Percentiles rank a stretch among this genome's conserved stretches.
Evolutionary conservation across 805 yeast species (phyloP).

Genomic region (Lipomyces starkeyi): DNA sequence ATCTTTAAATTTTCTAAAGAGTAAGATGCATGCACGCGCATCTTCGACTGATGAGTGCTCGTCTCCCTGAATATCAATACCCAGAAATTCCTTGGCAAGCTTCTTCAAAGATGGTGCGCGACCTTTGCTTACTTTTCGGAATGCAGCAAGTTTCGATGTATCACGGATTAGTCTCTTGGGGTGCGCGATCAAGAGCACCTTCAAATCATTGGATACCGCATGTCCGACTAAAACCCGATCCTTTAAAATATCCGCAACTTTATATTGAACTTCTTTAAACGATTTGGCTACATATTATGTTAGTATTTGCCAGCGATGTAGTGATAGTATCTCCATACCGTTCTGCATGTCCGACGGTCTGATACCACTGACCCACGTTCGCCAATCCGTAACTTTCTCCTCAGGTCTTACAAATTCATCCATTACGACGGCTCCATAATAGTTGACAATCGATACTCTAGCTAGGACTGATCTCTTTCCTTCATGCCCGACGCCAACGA

Average conservation of each 20-base stretch:
- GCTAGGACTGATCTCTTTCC: slow-evolving; percentile 75
- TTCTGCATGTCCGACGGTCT: slow-evolving; percentile 68
- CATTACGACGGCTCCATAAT: slow-evolving; percentile 69
- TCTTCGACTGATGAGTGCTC: slow-evolving; percentile 90
- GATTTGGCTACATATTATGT: slow-evolving; percentile 55
- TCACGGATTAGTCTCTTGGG: slow-evolving; percentile 71
- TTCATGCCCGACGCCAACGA: slow-evolving; percentile 85
- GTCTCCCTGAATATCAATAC: slow-evolving; percentile 69
- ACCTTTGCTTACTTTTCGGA: slow-evolving; percentile 59
- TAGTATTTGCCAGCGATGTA: background rate
- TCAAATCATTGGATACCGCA: slow-evolving; percentile 79
- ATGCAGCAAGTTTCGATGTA: slow-evolving; percentile 59
- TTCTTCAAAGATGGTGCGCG: slow-evolving; percentile 76
- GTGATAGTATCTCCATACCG: slow-evolving; percentile 17
- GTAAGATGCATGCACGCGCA: slow-evolving; percentile 83
- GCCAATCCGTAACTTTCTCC: slow-evolving; percentile 83
- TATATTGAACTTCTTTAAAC: slow-evolving; percentile 68
- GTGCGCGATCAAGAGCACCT: slow-evolving; percentile 68
- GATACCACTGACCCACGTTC: slow-evolving; percentile 92
- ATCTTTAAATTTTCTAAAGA: slow-evolving; percentile 66
- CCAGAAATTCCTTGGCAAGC: slow-evolving; percentile 61
- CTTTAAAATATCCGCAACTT: slow-evolving; percentile 58
- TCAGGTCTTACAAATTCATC: slow-evolving; percentile 79
- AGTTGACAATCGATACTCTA: slow-evolving; percentile 85
- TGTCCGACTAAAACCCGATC: slow-evolving; percentile 79